Evolutionary conservation across 2,329 filamentous ascomycete genomes (phyloP).

Genomic region (Diaporthe nobilis): DNA sequence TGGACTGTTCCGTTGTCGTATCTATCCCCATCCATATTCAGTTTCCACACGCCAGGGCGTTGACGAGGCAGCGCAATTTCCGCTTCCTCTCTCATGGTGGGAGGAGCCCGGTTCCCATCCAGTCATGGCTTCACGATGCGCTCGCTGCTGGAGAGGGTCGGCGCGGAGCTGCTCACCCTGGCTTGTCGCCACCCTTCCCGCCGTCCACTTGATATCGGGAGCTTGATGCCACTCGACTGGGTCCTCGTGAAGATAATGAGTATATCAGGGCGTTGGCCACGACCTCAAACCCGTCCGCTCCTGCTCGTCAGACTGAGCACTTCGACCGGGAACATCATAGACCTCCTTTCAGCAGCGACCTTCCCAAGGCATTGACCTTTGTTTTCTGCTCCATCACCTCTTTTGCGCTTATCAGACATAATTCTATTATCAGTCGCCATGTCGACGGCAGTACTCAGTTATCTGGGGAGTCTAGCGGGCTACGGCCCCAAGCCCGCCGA

Average conservation of each 20-base stretch:
- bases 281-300: slow-evolving; percentile 1
- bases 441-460: slow-evolving; percentile 32
- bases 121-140: slow-evolving; percentile 33
- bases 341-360: slow-evolving; percentile 1
- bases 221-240: slow-evolving; percentile 32
- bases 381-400: background rate
- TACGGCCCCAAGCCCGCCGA: slow-evolving; percentile 14
- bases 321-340: background rate
- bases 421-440: background rate
- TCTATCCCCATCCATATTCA: slow-evolving; percentile 23
- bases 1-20: slow-evolving; percentile 29
- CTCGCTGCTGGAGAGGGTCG: slow-evolving; percentile 26
- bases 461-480: slow-evolving; percentile 31
- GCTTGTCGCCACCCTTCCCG: slow-evolving; percentile 30
- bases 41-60: slow-evolving; percentile 30
- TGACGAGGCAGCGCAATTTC: slow-evolving; percentile 29
- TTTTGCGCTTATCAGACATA: background rate
- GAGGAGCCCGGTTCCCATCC: slow-evolving; percentile 23
- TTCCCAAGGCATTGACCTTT: slow-evolving; percentile 7
- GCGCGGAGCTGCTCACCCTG: slow-evolving; percentile 29
- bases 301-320: background rate
- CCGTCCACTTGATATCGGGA: slow-evolving; percentile 28
- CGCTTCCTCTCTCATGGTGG: slow-evolving; percentile 27
- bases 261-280: slow-evolving; percentile 26
- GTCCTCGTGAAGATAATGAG: slow-evolving; percentile 21